Base-by-base conservation (phyloP, 2,329 filamentous ascomycete species). In the Periglandula ipomoeae region DNA sequence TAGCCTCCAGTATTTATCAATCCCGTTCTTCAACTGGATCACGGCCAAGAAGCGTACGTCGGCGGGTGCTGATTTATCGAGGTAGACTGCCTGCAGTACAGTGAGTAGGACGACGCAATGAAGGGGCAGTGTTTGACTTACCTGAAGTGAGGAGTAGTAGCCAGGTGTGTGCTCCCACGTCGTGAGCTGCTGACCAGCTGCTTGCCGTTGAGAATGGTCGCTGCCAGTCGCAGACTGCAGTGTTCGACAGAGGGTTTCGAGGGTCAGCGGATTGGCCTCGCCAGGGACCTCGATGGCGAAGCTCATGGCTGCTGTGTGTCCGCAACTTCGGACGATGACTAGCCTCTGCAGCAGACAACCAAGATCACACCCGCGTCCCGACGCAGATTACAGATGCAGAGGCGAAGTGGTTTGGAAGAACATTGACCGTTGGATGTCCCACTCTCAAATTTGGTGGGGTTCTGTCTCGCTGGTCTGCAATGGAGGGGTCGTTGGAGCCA, bases 21-120 rank as follows among this genome's bases (percentile, higher is more conserved):
- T 90, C 48, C 90, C 93, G 65, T 97, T 96, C 65, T 97, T 97
- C 47, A 98, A 76, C 63, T 95, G 87, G 56, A 97, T 95, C 50
- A 97, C 81, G 48, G 91, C 87, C 10, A 96, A 82, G 60, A 95
- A 89, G 52, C 93, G 86, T 47, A 91, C 79, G 59, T 94, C 84
- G 50, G 80, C 69, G 1, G 88, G 86, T 1, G 94, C 71, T 2
- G 81, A 81, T 52, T 81, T 82, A 69, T 95, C 87, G 54, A 95
- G 76, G 63, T 90, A 96, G 32, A 89, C 79, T 57, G 84, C 78
- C 84, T 94, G 60, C 27, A 27, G 15, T 3, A 42, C 27, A 26
- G 44, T 50, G 5, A 50, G 49, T 24, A 9, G 13, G 4, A 11
- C 10, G 15, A 20, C 20, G 4, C n/a, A 13, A n/a, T 39, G 43